These are phyloP conservation scores for Starmerella stigmatis DNA, from an alignment of 805 yeast genomes.

Conservation along the genomic window DNA sequence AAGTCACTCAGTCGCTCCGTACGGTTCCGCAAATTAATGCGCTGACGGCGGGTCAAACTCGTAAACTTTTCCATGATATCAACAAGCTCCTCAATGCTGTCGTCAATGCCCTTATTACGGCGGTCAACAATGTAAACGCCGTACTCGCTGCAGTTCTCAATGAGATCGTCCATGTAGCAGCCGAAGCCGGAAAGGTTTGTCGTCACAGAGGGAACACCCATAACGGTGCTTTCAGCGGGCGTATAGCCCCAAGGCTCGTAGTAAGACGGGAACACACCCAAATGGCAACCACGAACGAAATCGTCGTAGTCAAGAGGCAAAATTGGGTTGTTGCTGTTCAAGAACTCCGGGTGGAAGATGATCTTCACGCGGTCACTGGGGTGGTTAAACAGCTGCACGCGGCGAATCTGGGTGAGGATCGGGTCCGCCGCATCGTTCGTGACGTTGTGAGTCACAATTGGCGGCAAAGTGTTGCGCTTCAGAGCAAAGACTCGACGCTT, in stretches of 20 bases:
- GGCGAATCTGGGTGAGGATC: slow-evolving; percentile 78
- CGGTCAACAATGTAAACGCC: slow-evolving; percentile 97
- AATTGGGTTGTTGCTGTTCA: slow-evolving; percentile 89
- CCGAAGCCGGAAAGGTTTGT: slow-evolving; percentile 95
- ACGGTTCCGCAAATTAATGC: slow-evolving; percentile 95
- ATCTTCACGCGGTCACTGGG: slow-evolving; percentile 88
- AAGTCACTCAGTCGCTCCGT: slow-evolving; percentile 88
- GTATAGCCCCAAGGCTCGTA: slow-evolving; percentile 99
- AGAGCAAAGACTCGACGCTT: slow-evolving; percentile 89
- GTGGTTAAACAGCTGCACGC: slow-evolving; percentile 80
- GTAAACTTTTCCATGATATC: slow-evolving; percentile 84
- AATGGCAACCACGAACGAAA: slow-evolving; percentile 93
- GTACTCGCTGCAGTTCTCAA: slow-evolving; percentile 86
- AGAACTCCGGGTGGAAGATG: slow-evolving; percentile 94
- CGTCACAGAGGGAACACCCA: slow-evolving; percentile 98
- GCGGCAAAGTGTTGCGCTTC: slow-evolving; percentile 81
- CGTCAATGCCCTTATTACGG: slow-evolving; percentile 83
- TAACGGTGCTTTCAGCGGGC: slow-evolving; percentile 98
- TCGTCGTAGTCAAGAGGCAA: slow-evolving; percentile 91
- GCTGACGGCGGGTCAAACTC: slow-evolving; percentile 83
- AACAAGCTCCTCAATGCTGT: slow-evolving; percentile 79
- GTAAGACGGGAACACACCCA: slow-evolving; percentile 97
- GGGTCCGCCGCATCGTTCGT: slow-evolving; percentile 86
- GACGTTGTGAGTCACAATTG: slow-evolving; percentile 96
- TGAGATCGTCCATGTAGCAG: slow-evolving; percentile 95